Percentiles rank a stretch among this genome's conserved stretches.
Evolutionary conservation across 805 yeast genomes (phyloP).

Genomic region (Ogataea methylovora): DNA sequence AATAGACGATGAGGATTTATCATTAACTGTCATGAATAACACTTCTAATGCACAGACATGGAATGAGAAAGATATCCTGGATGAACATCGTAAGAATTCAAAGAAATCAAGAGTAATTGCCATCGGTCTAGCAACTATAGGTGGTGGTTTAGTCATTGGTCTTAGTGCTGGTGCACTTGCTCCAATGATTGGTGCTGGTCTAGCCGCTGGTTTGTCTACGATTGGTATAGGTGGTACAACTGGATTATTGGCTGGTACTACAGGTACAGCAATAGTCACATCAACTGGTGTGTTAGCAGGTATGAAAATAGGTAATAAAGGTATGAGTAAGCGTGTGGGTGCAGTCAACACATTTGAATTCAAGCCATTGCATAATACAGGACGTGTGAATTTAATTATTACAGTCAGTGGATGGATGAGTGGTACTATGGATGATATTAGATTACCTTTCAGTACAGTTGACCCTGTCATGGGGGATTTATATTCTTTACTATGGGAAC

Average conservation of each 20-base stretch:
- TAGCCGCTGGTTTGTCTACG: constrained; percentile 95
- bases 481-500: constrained; percentile 92
- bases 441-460: constrained; percentile 92
- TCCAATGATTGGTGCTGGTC: constrained; percentile 97
- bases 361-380: constrained; percentile 85
- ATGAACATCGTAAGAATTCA: constrained; percentile 59
- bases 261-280: constrained; percentile 92
- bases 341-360: constrained; percentile 92
- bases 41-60: constrained; percentile 43
- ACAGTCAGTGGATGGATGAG: constrained; percentile 98
- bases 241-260: constrained; percentile 91
- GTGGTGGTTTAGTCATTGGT: constrained; percentile 93
- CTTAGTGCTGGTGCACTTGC: constrained; percentile 92
- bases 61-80: constrained; percentile 65
- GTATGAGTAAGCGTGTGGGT: constrained; percentile 83
- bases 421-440: constrained; percentile 88
- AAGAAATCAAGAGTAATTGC: constrained; percentile 67
- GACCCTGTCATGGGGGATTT: constrained; percentile 98
- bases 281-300: constrained; percentile 89
- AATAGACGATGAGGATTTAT: constrained; percentile 50
- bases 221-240: constrained; percentile 92
- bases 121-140: constrained; percentile 91
- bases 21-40: constrained; percentile 22
- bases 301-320: constrained; percentile 77
- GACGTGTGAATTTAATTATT: constrained; percentile 75